Evolutionary conservation across 2,329 filamentous ascomycete genomes (phyloP).

Genomic region (Parastagonospora avenae): DNA sequence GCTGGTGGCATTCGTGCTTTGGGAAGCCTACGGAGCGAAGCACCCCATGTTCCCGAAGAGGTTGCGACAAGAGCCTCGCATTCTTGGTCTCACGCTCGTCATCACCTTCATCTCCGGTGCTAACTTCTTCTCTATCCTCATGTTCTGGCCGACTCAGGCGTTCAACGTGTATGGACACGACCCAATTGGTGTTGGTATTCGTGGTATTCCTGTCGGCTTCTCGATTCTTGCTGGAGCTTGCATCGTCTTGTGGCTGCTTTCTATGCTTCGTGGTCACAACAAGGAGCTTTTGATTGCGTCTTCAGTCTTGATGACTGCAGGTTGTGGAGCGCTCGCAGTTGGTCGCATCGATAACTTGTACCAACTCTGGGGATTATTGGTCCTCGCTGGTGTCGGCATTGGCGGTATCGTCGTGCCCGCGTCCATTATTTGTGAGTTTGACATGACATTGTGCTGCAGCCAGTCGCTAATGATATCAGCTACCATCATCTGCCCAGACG

Average conservation of each 20-base stretch:
- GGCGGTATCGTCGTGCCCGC: constrained; percentile 71
- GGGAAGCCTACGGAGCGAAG: constrained; percentile 46
- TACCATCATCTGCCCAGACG: constrained; percentile 71
- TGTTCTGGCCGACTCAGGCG: constrained; percentile 42
- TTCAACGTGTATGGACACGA: constrained; percentile 56
- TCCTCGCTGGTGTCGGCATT: constrained; percentile 67
- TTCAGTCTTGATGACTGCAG: constrained; percentile 70
- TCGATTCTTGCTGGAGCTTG: constrained; percentile 67
- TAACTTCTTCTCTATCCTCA: constrained; percentile 39
- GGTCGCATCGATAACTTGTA: constrained; percentile 59
- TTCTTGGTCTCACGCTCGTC: constrained; percentile 33
- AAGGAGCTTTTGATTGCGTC: constrained; percentile 64
- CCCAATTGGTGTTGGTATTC: constrained; percentile 66
- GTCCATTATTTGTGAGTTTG: constrained; percentile 59
- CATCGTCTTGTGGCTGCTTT: constrained; percentile 63
- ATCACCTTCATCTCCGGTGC: constrained; percentile 41
- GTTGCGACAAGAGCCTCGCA: constrained; percentile 33
- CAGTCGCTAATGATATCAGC: too few relatives aligned
- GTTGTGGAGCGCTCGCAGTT: constrained; percentile 60
- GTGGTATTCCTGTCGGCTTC: constrained; percentile 68
- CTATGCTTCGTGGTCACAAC: constrained; percentile 63
- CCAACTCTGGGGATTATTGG: constrained; percentile 61
- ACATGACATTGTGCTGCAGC: too few relatives aligned
- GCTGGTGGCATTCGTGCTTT: constrained; percentile 56
- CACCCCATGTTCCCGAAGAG: constrained; percentile 52